Evolutionary conservation across 1,284 basidiomycete genomes (phyloP).

Genomic region (Phenoliferia sp.): DNA sequence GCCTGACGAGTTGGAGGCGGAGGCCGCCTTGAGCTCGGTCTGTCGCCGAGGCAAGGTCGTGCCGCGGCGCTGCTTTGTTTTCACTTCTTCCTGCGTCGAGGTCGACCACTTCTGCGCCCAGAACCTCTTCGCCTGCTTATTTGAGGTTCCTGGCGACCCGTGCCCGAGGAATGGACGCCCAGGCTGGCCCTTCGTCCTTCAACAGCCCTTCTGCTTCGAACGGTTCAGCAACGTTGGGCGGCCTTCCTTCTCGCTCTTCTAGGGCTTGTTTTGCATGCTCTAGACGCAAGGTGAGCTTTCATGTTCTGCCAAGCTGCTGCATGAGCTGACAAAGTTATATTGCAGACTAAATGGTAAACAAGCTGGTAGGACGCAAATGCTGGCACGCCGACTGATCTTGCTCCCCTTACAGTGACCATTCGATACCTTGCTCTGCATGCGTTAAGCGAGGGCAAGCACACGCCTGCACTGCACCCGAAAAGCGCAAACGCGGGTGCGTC

Average conservation of each 20-base stretch:
- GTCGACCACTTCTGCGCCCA: too few species aligned
- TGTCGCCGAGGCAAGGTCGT: too few species aligned
- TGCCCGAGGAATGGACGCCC: not conserved
- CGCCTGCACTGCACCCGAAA: not conserved
- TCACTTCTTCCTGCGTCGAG: too few species aligned
- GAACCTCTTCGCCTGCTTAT: too few species aligned
- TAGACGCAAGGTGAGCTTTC: not conserved
- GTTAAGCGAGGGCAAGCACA: conserved; percentile 6
- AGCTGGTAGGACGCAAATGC: not conserved
- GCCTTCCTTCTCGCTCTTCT: not conserved
- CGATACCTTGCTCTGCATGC: not conserved
- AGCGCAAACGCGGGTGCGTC: not conserved
- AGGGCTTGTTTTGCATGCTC: not conserved
- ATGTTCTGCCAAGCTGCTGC: too few species aligned
- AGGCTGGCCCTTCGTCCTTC: not conserved
- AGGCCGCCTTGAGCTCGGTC: too few species aligned
- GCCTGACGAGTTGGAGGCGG: too few species aligned
- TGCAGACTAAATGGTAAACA: too few species aligned
- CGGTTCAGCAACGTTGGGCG: not conserved
- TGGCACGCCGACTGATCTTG: too few species aligned
- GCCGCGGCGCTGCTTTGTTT: too few species aligned
- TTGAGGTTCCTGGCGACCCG: too few species aligned
- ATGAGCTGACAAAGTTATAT: too few species aligned
- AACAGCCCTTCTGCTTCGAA: not conserved
- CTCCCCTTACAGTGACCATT: conserved; percentile 1